Evolutionary conservation across 73 alveolate genomes (phyloP).

Genomic region (Uronychia binucleata): DNA sequence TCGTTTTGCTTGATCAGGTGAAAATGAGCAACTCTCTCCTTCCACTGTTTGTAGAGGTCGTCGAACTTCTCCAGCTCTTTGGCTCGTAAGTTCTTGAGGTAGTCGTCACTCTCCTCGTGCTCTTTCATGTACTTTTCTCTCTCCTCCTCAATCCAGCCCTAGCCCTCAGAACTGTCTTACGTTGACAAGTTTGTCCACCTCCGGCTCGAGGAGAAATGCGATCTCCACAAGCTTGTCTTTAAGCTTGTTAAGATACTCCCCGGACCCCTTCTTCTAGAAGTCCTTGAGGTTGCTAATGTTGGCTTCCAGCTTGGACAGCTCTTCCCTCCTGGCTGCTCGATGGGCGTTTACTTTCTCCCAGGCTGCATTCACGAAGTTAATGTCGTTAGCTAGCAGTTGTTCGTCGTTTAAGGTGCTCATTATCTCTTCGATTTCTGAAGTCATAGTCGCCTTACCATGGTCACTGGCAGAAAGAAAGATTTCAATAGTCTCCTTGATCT

Average conservation of each 20-base stretch:
- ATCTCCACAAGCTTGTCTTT: constrained; percentile 57
- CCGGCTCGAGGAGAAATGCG: constrained; percentile 76
- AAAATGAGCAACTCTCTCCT: constrained; percentile 53
- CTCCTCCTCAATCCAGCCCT: constrained; percentile 51
- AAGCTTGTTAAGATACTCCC: constrained; percentile 44
- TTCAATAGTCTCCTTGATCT: constrained; percentile 45
- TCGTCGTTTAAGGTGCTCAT: constrained; percentile 63
- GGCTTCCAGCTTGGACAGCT: constrained; percentile 37
- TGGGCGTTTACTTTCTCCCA: constrained; percentile 60
- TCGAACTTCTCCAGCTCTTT: constrained; percentile 52
- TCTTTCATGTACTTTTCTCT: constrained; percentile 42
- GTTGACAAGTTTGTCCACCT: constrained; percentile 58
- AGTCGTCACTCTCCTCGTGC: constrained; percentile 43
- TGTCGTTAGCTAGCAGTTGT: constrained; percentile 59
- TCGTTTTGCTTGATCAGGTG: constrained; percentile 63
- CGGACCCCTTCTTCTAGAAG: constrained; percentile 54
- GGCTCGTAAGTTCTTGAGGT: constrained; percentile 12
- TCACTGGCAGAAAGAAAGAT: constrained; percentile 64
- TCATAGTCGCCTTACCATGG: background rate
- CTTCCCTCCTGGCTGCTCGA: constrained; percentile 51
- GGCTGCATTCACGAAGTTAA: constrained; percentile 55
- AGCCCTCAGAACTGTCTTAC: background rate
- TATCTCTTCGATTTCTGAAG: constrained; percentile 40
- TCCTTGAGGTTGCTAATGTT: constrained; percentile 45
- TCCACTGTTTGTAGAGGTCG: constrained; percentile 35